A percentile compares a stretch with the other conserved stretches of the same genome.
These are phyloP conservation scores for Aureobasidium sp. DNA, from an alignment of 2,329 filamentous ascomycete species.

Conservation along the genomic window DNA sequence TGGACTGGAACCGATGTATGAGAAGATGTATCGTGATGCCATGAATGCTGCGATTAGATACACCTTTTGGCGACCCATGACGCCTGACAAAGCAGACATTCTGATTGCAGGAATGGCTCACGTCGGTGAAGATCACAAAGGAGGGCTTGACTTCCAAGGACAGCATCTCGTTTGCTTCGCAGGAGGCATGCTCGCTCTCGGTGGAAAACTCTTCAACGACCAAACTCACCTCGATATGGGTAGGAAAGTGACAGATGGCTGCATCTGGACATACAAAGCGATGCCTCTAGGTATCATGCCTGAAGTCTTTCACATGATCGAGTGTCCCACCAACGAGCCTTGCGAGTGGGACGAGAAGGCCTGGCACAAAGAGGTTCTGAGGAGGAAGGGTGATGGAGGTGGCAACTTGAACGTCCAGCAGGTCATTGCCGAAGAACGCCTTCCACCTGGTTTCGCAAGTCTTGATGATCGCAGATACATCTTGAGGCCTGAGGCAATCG, in stretches of 20 bases:
- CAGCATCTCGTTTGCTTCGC: slow-evolving; percentile 53
- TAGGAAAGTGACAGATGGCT: slow-evolving; percentile 49
- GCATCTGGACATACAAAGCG: slow-evolving; percentile 53
- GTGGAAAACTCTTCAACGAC: slow-evolving; percentile 48
- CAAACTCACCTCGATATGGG: slow-evolving; percentile 47
- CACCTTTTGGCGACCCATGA: slow-evolving; percentile 42
- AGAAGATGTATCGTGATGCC: slow-evolving; percentile 47
- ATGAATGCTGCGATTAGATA: slow-evolving; percentile 35
- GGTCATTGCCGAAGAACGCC: slow-evolving; percentile 28
- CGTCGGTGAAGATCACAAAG: slow-evolving; percentile 18
- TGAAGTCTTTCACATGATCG: slow-evolving; percentile 45
- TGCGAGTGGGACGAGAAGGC: slow-evolving; percentile 47
- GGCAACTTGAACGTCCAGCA: slow-evolving; percentile 19
- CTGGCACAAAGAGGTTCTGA: slow-evolving; percentile 36
- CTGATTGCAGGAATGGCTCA: slow-evolving; percentile 37
- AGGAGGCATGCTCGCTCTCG: slow-evolving; percentile 54
- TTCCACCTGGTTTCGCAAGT: slow-evolving; percentile 35
- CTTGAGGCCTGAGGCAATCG: slow-evolving; percentile 49
- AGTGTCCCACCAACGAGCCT: slow-evolving; percentile 33
- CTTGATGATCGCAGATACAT: slow-evolving; percentile 38
- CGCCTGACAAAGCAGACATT: slow-evolving; percentile 36
- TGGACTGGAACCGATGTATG: slow-evolving; percentile 36
- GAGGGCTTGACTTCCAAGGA: slow-evolving; percentile 39
- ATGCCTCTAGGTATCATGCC: slow-evolving; percentile 53
- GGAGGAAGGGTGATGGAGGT: slow-evolving; percentile 12